Evolutionary conservation across 139 green algal genomes (phyloP), one percentile per base, ranked within the genome.

Genomic region (Trebouxia sp.): DNA sequence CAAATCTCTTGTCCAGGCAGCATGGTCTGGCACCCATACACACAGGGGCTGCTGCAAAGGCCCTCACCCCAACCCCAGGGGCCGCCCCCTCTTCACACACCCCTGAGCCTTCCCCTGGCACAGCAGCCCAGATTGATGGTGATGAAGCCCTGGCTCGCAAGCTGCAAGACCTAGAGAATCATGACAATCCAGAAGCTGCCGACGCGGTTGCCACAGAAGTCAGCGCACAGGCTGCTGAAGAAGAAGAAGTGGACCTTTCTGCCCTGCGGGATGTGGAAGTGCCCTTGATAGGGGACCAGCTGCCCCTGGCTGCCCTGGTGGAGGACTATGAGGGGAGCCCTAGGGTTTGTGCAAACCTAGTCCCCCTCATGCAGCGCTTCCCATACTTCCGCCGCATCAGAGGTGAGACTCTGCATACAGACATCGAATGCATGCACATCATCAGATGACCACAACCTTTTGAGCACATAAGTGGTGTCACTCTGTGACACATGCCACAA

Each of bases 251-350:
- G 62, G 62, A 72, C 24, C 62, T 72, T 0, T 32, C 62, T 28
- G 62, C 62, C 62, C 62, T 72, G 3, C 62, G 43, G 20, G 62
- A 72, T 41, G 62, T 72, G 32, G 62, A 72, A 43, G 62, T 72
- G 32, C 62, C 62, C 62, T 72, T 72, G 62, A 35, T 72, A 6
- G 62, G 62, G 42, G 62, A 72, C 32, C 62, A 72, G 28, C 15
- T 72, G 62, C 62, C 62, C 62, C 28, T 72, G 62, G 62, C 62
- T 72, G 62, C 62, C 20, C 32, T 72, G 14, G 62, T 72, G 62
- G 62, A 72, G 32, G 62, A 72, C 62, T 72, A 72, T 45, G 62
- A 72, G 62, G 62, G 62, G 9, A 72, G 62, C 32, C 62, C 62
- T 72, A 72, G 62, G 62, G 62, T 72, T 45, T 45, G 62, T 45